Evolutionary conservation across 805 yeast genomes (phyloP).

Genomic region (Maudiozyma saulgeensis): DNA sequence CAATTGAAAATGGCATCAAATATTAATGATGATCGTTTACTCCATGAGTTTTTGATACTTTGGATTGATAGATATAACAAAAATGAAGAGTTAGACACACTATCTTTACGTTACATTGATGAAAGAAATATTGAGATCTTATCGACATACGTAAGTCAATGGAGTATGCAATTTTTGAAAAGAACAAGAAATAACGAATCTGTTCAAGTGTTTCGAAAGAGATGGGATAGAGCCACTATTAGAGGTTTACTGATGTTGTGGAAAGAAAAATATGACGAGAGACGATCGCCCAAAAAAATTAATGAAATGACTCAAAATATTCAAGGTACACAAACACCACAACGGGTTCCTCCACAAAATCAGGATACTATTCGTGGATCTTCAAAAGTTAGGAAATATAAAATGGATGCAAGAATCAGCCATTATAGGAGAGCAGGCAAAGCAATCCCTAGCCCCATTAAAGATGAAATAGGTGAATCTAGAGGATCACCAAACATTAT

Average conservation of each 20-base stretch:
- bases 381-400: conserved; percentile 27
- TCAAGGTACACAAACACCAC: conserved; percentile 12
- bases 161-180: conserved; percentile 30
- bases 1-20: not conserved
- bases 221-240: conserved; percentile 34
- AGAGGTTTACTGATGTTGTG: conserved; percentile 31
- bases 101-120: conserved; percentile 14
- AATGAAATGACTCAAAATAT: not conserved
- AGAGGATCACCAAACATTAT: not conserved
- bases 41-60: conserved; percentile 18
- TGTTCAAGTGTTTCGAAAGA: conserved; percentile 24
- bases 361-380: conserved; percentile 30
- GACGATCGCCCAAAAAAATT: conserved; percentile 4
- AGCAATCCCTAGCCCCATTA: conserved; percentile 34
- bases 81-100: conserved; percentile 10
- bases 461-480: conserved; percentile 1
- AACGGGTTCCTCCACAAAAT: conserved; percentile 8
- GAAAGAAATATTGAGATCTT: conserved; percentile 17
- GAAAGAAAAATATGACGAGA: conserved; percentile 18
- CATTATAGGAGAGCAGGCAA: conserved; percentile 29
- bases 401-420: conserved; percentile 30
- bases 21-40: conserved; percentile 17
- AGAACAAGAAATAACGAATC: conserved; percentile 29
- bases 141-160: conserved; percentile 22
- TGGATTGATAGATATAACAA: conserved; percentile 11